Evolutionary conservation across 1,284 basidiomycete genomes (phyloP).

Genomic region (Fomitiporia mediterranea): DNA sequence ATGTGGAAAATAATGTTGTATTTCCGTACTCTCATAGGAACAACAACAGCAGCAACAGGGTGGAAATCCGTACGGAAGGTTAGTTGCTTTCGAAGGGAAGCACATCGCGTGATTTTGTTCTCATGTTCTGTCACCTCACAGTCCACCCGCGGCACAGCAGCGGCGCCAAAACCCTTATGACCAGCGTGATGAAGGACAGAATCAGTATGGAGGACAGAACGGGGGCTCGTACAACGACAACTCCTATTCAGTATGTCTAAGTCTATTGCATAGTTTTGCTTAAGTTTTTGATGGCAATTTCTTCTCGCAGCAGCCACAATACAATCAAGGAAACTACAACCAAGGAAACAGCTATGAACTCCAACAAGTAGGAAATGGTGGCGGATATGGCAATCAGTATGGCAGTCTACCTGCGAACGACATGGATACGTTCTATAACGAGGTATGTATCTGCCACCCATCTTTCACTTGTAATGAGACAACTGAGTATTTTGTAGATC

Average conservation of each 20-base stretch:
- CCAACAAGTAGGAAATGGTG: constrained; percentile 56
- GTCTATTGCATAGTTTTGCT: too few species aligned
- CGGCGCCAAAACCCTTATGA: constrained; percentile 55
- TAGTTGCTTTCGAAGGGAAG: neutral
- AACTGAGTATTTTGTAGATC: constrained; percentile 5
- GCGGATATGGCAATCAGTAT: constrained; percentile 51
- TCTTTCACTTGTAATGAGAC: neutral
- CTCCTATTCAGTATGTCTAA: neutral
- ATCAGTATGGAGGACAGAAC: constrained; percentile 13
- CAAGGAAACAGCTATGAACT: constrained; percentile 60
- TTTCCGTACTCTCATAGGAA: neutral
- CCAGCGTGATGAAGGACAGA: constrained; percentile 44
- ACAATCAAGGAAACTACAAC: neutral
- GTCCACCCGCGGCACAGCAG: constrained; percentile 11
- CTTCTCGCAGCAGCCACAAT: neutral
- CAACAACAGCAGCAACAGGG: constrained; percentile 9
- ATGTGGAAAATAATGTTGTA: too few species aligned
- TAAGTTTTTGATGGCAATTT: neutral
- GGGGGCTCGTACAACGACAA: neutral
- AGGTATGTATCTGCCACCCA: constrained; percentile 42
- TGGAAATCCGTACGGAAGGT: constrained; percentile 15
- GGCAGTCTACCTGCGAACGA: constrained; percentile 38
- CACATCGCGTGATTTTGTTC: constrained; percentile 1
- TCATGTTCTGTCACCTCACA: neutral
- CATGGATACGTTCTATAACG: constrained; percentile 71